phyloP scores from a whole-genome alignment of 176 grass and related monocot genomes.

The Eleusine coracana region DNA sequence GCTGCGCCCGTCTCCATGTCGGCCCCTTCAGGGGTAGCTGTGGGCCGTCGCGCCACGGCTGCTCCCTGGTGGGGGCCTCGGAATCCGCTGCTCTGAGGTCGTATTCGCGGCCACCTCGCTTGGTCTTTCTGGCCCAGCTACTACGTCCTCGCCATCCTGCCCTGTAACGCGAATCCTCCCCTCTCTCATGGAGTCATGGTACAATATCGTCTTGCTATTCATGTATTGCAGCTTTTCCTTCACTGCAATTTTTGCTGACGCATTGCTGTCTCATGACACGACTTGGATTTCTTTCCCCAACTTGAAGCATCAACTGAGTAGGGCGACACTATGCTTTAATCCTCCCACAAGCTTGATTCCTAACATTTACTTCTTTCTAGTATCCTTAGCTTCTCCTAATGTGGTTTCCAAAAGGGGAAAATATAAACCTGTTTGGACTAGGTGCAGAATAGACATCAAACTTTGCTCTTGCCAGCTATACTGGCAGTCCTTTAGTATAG shows the following conservation, averaged over 20 bases:
- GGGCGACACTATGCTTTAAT: neutral
- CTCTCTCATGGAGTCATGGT: neutral
- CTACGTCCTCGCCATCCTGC: neutral
- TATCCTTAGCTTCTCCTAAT: neutral
- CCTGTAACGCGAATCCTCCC: conserved; percentile 13
- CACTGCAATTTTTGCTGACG: conserved; percentile 16
- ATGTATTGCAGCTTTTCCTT: conserved; percentile 19
- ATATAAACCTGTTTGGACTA: neutral
- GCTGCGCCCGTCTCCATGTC: conserved; percentile 5
- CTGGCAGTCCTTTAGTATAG: neutral
- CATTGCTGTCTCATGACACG: neutral
- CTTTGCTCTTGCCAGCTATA: conserved; percentile 22
- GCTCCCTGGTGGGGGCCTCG: neutral
- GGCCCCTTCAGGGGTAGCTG: neutral
- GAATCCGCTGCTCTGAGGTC: conserved; percentile 3
- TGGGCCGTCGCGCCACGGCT: conserved; percentile 7
- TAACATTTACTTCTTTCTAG: neutral
- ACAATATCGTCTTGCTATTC: neutral
- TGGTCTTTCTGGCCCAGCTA: conserved; percentile 22
- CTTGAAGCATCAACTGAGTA: neutral
- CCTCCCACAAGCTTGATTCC: neutral
- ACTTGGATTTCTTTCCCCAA: neutral
- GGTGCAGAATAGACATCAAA: neutral
- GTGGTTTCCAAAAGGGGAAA: neutral
- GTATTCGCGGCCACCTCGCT: neutral